Percentiles rank a stretch among this genome's conserved stretches.
These are phyloP conservation scores for Phoma sp. DNA, from an alignment of 2,329 filamentous ascomycete species.

Conservation along the genomic window DNA sequence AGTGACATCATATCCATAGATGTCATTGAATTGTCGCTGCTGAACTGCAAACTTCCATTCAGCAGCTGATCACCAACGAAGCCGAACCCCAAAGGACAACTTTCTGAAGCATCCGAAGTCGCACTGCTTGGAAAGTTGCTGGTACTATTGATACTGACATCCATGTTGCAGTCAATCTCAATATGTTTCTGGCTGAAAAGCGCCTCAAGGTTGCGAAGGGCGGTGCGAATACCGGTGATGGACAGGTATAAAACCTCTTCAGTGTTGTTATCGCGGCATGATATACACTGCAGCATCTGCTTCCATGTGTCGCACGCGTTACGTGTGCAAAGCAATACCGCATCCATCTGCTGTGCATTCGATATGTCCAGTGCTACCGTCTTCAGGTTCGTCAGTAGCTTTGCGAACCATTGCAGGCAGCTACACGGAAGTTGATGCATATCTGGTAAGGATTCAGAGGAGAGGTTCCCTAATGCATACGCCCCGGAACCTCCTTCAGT, in stretches of 20 bases:
- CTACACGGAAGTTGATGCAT: neutral
- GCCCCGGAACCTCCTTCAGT: no score
- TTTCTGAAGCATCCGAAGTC: no score
- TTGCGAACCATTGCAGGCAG: neutral
- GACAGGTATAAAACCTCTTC: neutral
- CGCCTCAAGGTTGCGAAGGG: neutral
- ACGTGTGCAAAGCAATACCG: neutral
- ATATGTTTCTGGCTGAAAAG: neutral
- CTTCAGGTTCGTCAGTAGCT: neutral
- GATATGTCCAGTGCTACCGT: neutral
- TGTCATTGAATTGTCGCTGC: no score
- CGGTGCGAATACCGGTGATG: neutral
- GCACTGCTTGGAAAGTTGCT: no score
- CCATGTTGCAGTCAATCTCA: no score
- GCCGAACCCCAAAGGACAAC: no score
- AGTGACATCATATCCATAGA: no score
- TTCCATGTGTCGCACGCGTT: neutral
- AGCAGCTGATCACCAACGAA: no score
- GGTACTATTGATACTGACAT: no score
- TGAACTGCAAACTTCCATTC: no score
- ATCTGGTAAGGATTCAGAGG: neutral
- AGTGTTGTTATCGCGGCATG: neutral
- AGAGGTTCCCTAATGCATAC: no score
- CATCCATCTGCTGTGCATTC: neutral
- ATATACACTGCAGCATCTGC: neutral